Percentiles rank a stretch among this genome's conserved stretches.
These are phyloP conservation scores for Mycena haematopus DNA, from an alignment of 768 basidiomycete genomes.

Conservation along the genomic window DNA sequence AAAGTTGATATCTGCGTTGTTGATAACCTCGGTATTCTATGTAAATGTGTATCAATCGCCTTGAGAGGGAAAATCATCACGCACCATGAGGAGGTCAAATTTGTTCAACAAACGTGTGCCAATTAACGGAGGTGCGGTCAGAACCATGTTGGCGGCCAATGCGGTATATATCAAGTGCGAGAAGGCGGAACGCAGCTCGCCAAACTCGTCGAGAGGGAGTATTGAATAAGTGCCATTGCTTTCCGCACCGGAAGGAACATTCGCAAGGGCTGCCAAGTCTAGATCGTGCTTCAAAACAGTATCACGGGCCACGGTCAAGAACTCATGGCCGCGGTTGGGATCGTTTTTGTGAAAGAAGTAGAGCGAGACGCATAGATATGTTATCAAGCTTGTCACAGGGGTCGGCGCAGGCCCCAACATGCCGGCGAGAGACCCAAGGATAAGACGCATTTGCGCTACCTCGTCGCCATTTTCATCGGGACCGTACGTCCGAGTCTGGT, in stretches of 20 bases:
- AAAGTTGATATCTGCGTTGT: constrained; percentile 23
- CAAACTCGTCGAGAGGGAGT: constrained; percentile 17
- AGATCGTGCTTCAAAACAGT: constrained; percentile 20
- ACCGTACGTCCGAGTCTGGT: constrained; percentile 19
- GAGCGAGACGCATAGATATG: constrained; percentile 19
- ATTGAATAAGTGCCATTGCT: constrained; percentile 17
- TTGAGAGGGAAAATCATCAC: neutral
- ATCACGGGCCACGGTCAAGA: constrained; percentile 14
- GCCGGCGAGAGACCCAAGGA: constrained; percentile 23
- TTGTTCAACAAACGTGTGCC: constrained; percentile 17
- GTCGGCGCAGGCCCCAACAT: constrained; percentile 23
- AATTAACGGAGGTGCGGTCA: constrained; percentile 8
- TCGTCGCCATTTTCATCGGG: constrained; percentile 21
- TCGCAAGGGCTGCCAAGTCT: constrained; percentile 21
- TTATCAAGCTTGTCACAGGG: constrained; percentile 10
- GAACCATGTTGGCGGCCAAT: constrained; percentile 12
- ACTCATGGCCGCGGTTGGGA: constrained; percentile 21
- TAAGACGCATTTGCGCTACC: constrained; percentile 26
- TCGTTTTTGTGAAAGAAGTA: constrained; percentile 28
- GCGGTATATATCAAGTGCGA: constrained; percentile 24
- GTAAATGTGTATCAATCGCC: neutral
- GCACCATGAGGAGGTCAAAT: constrained; percentile 26
- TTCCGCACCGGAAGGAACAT: neutral
- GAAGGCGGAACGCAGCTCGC: constrained; percentile 21
- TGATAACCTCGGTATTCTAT: constrained; percentile 13